A percentile compares a stretch with the other conserved stretches of the same genome.
Conservation (phyloP, 2,329 filamentous ascomycete genomes). For the Alternaria ventricosa region DNA sequence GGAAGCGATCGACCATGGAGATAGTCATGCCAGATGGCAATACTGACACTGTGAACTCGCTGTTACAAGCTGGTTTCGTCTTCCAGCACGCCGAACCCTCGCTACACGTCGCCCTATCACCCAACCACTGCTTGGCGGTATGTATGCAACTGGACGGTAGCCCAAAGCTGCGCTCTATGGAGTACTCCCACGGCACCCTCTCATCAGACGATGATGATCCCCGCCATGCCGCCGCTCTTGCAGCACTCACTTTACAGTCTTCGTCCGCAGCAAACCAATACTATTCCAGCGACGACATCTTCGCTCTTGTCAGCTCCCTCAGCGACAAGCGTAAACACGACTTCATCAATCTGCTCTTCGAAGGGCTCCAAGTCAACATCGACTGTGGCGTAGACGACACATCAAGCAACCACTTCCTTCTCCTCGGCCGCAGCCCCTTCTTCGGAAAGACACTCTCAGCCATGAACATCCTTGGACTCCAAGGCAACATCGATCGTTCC, state of each 20-base stretch:
- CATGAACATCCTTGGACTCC: conserved; percentile 74
- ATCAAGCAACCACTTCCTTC: conserved; percentile 55
- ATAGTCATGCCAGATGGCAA: conserved; percentile 70
- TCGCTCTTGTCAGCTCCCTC: conserved; percentile 48
- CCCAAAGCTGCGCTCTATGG: conserved; percentile 51
- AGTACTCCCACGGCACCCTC: conserved; percentile 48
- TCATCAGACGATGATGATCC: conserved; percentile 38
- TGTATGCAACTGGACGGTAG: conserved; percentile 53
- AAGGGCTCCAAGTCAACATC: conserved; percentile 59
- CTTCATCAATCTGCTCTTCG: conserved; percentile 71
- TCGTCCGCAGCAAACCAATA: conserved; percentile 53
- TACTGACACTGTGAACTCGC: conserved; percentile 68
- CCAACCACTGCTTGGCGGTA: conserved; percentile 56
- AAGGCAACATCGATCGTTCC: conserved; percentile 52
- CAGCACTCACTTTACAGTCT: conserved; percentile 52
- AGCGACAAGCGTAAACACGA: conserved; percentile 36
- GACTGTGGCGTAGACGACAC: conserved; percentile 81
- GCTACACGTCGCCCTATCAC: conserved; percentile 55
- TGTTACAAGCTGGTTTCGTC: conserved; percentile 79
- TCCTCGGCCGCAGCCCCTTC: conserved; percentile 63
- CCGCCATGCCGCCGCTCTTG: conserved; percentile 48
- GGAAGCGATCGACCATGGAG: conserved; percentile 76
- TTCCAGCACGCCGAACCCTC: conserved; percentile 70
- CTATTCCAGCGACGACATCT: conserved; percentile 57
- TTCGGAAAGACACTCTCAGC: conserved; percentile 80